Percentiles rank a stretch among this genome's conserved stretches.
Evolutionary conservation across 2,329 filamentous ascomycete species (phyloP).

Genomic region (Pestalotiopsis fici): DNA sequence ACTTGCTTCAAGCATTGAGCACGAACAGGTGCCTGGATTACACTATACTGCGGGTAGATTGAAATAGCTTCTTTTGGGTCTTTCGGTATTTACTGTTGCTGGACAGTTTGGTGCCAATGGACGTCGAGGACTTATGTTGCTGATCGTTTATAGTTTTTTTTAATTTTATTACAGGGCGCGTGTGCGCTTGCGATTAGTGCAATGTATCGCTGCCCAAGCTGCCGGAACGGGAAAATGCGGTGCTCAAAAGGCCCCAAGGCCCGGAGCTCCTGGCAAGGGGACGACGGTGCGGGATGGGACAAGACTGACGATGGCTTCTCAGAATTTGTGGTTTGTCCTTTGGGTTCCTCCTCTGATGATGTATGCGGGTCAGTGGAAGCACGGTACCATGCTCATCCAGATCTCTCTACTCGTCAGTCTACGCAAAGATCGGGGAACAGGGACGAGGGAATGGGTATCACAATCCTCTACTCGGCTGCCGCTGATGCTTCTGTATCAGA

Average conservation of each 20-base stretch:
- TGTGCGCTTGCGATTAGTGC: neutral
- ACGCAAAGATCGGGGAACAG: too few species aligned
- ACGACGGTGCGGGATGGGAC: too few species aligned
- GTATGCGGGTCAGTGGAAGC: too few species aligned
- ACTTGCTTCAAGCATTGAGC: too few species aligned
- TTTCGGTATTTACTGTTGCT: too few species aligned
- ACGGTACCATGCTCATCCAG: neutral
- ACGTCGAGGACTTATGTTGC: neutral
- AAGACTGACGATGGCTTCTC: neutral
- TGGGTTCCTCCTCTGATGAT: neutral
- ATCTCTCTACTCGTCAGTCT: too few species aligned
- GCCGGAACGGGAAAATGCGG: conserved; percentile 1
- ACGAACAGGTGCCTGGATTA: too few species aligned
- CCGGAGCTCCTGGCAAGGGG: neutral
- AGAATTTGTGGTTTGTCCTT: neutral
- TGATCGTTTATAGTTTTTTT: neutral
- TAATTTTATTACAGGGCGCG: neutral
- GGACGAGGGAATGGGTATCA: too few species aligned
- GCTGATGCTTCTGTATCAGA: neutral
- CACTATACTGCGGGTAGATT: too few species aligned
- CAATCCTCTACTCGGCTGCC: neutral
- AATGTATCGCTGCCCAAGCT: conserved; percentile 11
- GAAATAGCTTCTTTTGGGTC: too few species aligned
- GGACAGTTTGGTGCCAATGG: too few species aligned
- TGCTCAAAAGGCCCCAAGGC: neutral